Conservation (phyloP, 2,329 filamentous ascomycete genomes). For the Verticillium alfalfae region DNA sequence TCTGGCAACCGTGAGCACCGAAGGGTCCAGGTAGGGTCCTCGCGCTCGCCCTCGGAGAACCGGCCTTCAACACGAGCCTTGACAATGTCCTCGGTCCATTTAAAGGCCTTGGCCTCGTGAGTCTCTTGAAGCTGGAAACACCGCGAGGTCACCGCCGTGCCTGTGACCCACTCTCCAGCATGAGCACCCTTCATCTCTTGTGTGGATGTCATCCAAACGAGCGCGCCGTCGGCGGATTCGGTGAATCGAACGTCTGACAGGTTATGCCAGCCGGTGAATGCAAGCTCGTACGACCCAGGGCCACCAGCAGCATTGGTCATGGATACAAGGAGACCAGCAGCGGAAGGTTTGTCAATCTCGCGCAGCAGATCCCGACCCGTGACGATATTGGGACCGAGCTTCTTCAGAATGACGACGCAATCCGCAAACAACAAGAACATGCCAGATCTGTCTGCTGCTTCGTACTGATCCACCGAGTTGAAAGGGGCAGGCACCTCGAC, state of each 20-base stretch:
- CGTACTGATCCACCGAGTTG: slow-evolving; percentile 30
- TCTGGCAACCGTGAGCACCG: slow-evolving; percentile 62
- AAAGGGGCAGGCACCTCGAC: slow-evolving; percentile 73
- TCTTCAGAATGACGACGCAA: slow-evolving; percentile 70
- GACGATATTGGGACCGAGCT: slow-evolving; percentile 54
- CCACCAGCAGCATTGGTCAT: slow-evolving; percentile 60
- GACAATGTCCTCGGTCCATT: slow-evolving; percentile 77
- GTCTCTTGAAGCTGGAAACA: slow-evolving; percentile 68
- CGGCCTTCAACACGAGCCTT: slow-evolving; percentile 83
- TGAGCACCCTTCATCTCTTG: slow-evolving; percentile 54
- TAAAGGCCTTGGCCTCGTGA: slow-evolving; percentile 72
- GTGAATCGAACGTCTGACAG: slow-evolving; percentile 69
- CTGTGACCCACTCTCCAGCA: slow-evolving; percentile 38
- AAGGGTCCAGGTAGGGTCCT: slow-evolving; percentile 75
- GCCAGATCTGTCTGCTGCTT: slow-evolving; percentile 48
- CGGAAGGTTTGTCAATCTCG: slow-evolving; percentile 77
- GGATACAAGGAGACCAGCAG: slow-evolving; percentile 55
- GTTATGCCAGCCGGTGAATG: slow-evolving; percentile 67
- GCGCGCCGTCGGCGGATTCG: slow-evolving; percentile 58
- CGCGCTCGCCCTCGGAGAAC: slow-evolving; percentile 77
- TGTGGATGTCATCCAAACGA: slow-evolving; percentile 63
- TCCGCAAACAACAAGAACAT: slow-evolving; percentile 84
- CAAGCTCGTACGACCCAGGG: slow-evolving; percentile 61
- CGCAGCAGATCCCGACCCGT: slow-evolving; percentile 74
- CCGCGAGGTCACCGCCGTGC: slow-evolving; percentile 51